These are phyloP conservation scores for Dipteronia dyeriana DNA, from an alignment of 345 rosid genomes.

Conservation along the genomic window DNA sequence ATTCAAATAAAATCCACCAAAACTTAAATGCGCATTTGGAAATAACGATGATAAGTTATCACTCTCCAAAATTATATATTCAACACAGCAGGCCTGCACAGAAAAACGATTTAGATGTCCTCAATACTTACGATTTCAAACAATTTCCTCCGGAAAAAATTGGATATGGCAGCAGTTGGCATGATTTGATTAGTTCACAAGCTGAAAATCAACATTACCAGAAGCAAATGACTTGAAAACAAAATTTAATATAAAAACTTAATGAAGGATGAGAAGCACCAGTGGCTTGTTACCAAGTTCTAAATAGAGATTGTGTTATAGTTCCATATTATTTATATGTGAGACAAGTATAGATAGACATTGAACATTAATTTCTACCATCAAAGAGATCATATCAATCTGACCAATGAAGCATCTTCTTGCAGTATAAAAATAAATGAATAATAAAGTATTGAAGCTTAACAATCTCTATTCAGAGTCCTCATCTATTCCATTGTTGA, in stretches of 20 bases:
- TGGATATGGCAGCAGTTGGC: neutral
- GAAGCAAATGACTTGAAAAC: neutral
- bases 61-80: conserved; percentile 84
- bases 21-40: conserved; percentile 69
- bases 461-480: too few relatives aligned
- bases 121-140: neutral
- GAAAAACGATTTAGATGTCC: conserved; percentile 7
- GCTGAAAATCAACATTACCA: neutral
- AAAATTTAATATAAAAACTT: neutral
- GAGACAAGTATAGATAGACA: too few relatives aligned
- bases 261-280: neutral
- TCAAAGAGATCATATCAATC: too few relatives aligned
- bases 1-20: conserved; percentile 58
- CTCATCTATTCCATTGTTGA: too few relatives aligned
- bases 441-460: too few relatives aligned
- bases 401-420: too few relatives aligned
- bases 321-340: too few relatives aligned
- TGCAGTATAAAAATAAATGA: too few relatives aligned
- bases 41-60: conserved; percentile 85
- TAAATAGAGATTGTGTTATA: too few relatives aligned
- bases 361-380: too few relatives aligned
- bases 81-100: conserved; percentile 86
- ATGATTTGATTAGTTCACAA: neutral
- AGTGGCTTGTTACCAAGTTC: too few relatives aligned
- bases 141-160: neutral